Base-by-base conservation (phyloP, 768 basidiomycete genomes). In the Peribolospora baueri region DNA sequence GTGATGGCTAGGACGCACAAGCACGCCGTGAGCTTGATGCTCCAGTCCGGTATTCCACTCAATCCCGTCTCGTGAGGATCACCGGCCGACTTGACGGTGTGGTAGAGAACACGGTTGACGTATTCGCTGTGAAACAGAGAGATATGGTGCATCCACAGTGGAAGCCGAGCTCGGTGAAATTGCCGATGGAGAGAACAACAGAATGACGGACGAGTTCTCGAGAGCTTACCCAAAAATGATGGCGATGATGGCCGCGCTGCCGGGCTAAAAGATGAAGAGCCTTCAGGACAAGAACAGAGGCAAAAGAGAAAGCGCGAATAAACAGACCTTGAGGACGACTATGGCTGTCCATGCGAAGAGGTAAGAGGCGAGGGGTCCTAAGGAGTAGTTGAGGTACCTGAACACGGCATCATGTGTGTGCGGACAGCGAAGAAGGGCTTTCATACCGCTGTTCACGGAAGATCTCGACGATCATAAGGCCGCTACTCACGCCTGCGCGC, bases 261-360 rank as follows among this genome's bases (percentile, higher is more conserved):
- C 42, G 13, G 51, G 54, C 37, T 57, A 57, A 42, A 46, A 58
- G 13, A 54, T 45, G 38, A 56, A 45, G 3, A 51, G 46, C 13
- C 49, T 52, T 54, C 2, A 37, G 13, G 1, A 51, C 14, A 55
- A 48, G 39, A 49, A 39, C 42, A 41, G 38, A 52, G 45, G 3
- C 60, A 62, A 81, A 77, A 65, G 85, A 85, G 53, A 86, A 47
- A 54, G 54, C 9, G 55, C 61, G 39, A 58, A 58, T 5, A 52
- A 54, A 1, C 62, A 55, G 2, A 59, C 60, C 48, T 61, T 88
- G 49, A 95, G 77, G 47, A 81, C 79, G 50, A 91, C 80, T 43
- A 91, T 84, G 2, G 90, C 81, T 10, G 86, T 88, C 86, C 88
- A 98, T 11, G 87, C 80, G 68, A 85, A 98, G 7, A 93, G 74